Conservation (phyloP, 179 eudicot species). For the Heliamphora pulchella region DNA sequence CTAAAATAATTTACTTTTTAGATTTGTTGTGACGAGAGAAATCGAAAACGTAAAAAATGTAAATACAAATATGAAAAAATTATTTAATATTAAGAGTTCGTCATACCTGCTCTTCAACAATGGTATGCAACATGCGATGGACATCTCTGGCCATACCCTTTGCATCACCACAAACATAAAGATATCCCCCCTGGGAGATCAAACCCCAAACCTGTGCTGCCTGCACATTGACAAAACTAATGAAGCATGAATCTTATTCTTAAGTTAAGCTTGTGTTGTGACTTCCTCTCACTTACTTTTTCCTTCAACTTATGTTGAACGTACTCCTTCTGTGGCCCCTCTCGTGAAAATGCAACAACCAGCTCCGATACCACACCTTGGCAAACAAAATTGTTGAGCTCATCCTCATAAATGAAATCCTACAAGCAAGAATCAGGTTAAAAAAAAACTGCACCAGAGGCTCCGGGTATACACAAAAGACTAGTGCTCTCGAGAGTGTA, state of each 20-base stretch:
- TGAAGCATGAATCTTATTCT: not conserved
- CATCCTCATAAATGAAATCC: constrained; percentile 78
- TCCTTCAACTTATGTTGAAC: constrained; percentile 82
- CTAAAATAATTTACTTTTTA: no score
- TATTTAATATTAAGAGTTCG: no score
- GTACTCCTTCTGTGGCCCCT: constrained; percentile 68
- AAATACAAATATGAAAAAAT: no score
- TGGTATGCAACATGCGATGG: constrained; percentile 58
- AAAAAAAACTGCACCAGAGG: constrained; percentile 2
- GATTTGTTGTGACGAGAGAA: no score
- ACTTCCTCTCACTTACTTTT: constrained; percentile 34
- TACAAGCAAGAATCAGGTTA: constrained; percentile 21
- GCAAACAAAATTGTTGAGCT: constrained; percentile 50
- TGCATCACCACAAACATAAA: constrained; percentile 71
- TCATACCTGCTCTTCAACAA: constrained; percentile 56
- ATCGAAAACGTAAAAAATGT: no score
- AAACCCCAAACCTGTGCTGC: constrained; percentile 54
- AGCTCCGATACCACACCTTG: constrained; percentile 63
- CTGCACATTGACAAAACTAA: constrained; percentile 28
- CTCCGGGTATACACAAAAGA: not conserved
- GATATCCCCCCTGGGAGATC: constrained; percentile 39
- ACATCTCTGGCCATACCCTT: constrained; percentile 79
- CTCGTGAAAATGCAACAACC: constrained; percentile 69
- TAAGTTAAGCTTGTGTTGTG: not conserved
- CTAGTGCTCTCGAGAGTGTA: not conserved